These are phyloP conservation scores for Chaetoscypha palmicola DNA, from an alignment of 2,329 filamentous ascomycete species.

Conservation along the genomic window DNA sequence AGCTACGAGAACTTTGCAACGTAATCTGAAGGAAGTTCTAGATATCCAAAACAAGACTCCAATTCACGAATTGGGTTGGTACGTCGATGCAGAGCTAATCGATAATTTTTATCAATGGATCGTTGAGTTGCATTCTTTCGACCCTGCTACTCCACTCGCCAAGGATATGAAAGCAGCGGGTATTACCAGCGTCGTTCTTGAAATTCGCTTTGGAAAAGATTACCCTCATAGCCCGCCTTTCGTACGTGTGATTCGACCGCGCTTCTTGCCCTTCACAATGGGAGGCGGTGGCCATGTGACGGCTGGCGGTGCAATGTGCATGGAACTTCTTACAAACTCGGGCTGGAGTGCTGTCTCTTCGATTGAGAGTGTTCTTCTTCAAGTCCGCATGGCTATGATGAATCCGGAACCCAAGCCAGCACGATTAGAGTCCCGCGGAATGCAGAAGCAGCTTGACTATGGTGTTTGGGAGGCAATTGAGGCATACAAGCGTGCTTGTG, in stretches of 20 bases:
- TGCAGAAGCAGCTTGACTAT: constrained; percentile 45
- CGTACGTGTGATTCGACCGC: constrained; percentile 72
- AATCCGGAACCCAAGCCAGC: constrained; percentile 64
- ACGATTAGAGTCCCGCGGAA: constrained; percentile 43
- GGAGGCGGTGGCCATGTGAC: constrained; percentile 87
- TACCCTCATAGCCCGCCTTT: constrained; percentile 79
- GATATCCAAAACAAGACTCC: constrained; percentile 55
- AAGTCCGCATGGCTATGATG: constrained; percentile 71
- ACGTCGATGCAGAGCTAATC: constrained; percentile 54
- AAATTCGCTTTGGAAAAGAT: constrained; percentile 70
- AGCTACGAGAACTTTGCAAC: constrained; percentile 56
- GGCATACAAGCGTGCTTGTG: constrained; percentile 64
- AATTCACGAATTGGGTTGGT: constrained; percentile 71
- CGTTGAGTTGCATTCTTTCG: constrained; percentile 80
- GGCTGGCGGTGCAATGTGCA: constrained; percentile 71
- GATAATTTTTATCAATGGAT: constrained; percentile 80
- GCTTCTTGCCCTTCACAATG: constrained; percentile 61
- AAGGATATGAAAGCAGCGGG: constrained; percentile 61
- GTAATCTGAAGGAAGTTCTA: constrained; percentile 57
- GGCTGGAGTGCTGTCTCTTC: constrained; percentile 71
- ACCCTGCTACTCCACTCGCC: constrained; percentile 59
- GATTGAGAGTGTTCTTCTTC: constrained; percentile 73
- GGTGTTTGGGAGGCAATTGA: constrained; percentile 61
- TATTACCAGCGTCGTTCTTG: constrained; percentile 65
- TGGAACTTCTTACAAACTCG: constrained; percentile 75